These are phyloP conservation scores for Gymnopilus junonius DNA, from an alignment of 768 basidiomycete species.

Conservation along the genomic window DNA sequence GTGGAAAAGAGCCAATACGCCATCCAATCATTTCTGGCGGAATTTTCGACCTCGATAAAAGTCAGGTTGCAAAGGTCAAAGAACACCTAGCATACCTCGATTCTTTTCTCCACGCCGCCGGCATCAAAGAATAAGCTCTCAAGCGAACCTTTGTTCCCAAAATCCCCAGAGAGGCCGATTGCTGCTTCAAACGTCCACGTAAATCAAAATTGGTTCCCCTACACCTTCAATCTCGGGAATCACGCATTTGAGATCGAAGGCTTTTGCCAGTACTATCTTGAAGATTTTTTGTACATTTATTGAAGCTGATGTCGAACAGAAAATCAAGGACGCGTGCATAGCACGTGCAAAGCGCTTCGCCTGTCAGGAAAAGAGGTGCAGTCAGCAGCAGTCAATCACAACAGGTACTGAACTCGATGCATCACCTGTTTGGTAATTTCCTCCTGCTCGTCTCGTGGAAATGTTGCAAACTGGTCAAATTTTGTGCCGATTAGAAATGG, in stretches of 20 bases:
- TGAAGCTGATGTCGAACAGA: slow-evolving; percentile 97
- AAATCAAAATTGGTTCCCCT: slow-evolving; percentile 94
- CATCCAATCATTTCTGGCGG: not conserved
- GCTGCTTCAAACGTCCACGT: slow-evolving; percentile 74
- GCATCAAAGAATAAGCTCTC: slow-evolving; percentile 19
- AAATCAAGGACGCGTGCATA: slow-evolving; percentile 99
- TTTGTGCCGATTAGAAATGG: slow-evolving; percentile 99
- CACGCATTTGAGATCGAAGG: slow-evolving; percentile 98
- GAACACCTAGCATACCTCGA: slow-evolving; percentile 25
- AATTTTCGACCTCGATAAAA: not conserved
- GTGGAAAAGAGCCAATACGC: not conserved
- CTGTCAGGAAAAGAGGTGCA: slow-evolving; percentile 42
- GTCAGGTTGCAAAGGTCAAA: not conserved
- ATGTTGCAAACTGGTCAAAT: slow-evolving; percentile 95
- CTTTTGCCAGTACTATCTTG: slow-evolving; percentile 96
- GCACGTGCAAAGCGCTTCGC: slow-evolving; percentile 98
- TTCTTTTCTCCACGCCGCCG: slow-evolving; percentile 33
- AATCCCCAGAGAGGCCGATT: slow-evolving; percentile 8
- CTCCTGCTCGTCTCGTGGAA: slow-evolving; percentile 97
- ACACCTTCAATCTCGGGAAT: slow-evolving; percentile 98
- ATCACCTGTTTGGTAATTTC: slow-evolving; percentile 96
- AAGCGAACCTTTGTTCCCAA: not conserved
- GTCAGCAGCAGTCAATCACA: not conserved
- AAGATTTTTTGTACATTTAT: slow-evolving; percentile 99
- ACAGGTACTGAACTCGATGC: slow-evolving; percentile 8